phyloP scores from a whole-genome alignment of 805 yeast species.

The Pichia membranifaciens region DNA sequence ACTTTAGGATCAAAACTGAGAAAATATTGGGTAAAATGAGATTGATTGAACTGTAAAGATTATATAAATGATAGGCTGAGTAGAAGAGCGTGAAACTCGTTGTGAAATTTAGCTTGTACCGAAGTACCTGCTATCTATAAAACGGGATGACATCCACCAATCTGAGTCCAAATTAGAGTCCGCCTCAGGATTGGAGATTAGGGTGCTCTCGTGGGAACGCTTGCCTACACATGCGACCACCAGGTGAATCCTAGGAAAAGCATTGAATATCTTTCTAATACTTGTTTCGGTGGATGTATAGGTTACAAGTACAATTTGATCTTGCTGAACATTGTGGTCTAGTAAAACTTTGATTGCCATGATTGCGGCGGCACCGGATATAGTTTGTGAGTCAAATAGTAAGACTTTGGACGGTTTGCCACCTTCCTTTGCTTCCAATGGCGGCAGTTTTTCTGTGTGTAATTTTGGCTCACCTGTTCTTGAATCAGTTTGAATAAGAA shows the following conservation, averaged over 20 bases:
- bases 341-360: constrained; percentile 88
- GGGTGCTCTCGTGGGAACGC: constrained; percentile 18
- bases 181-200: constrained; percentile 9
- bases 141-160: constrained; percentile 61
- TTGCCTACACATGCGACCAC: constrained; percentile 63
- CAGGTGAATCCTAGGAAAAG: constrained; percentile 63
- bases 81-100: too few species aligned
- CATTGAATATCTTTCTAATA: constrained; percentile 61
- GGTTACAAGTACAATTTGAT: constrained; percentile 61
- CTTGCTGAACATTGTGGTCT: constrained; percentile 66
- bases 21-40: too few species aligned
- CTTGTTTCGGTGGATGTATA: constrained; percentile 79
- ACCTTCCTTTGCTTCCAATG: neutral
- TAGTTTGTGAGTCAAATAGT: constrained; percentile 79
- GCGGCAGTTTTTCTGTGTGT: constrained; percentile 74
- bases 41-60: too few species aligned
- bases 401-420: constrained; percentile 41
- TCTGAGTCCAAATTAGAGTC: constrained; percentile 26
- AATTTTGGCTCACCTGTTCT: constrained; percentile 91
- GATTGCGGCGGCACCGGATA: constrained; percentile 88
- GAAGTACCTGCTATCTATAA: constrained; percentile 70
- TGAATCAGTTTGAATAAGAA: constrained; percentile 82
- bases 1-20: too few species aligned
- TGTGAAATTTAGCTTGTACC: constrained; percentile 42
- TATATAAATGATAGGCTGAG: too few species aligned